Percentiles rank a stretch among this genome's conserved stretches.
These are phyloP conservation scores for Candida qinlingensis DNA, from an alignment of 805 yeast genomes.

Conservation along the genomic window DNA sequence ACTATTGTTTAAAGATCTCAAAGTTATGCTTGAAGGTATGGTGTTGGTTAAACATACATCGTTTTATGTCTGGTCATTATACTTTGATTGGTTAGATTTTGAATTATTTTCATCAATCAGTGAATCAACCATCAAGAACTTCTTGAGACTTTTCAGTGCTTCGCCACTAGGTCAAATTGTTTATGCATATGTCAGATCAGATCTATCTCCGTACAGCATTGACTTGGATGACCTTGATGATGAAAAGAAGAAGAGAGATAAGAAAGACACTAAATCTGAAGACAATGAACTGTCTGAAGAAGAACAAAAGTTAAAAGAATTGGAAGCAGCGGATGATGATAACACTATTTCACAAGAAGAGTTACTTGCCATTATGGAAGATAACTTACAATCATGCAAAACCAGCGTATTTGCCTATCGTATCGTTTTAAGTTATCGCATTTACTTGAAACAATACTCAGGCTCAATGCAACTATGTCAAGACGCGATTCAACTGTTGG, in stretches of 20 bases:
- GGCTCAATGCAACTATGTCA: slow-evolving; percentile 57
- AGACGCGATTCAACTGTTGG: slow-evolving; percentile 51
- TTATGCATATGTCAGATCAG: slow-evolving; percentile 61
- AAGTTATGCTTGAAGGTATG: slow-evolving; percentile 63
- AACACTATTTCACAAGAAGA: slow-evolving; percentile 40
- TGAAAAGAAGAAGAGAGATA: slow-evolving; percentile 14
- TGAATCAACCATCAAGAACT: slow-evolving; percentile 39
- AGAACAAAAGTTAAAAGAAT: slow-evolving; percentile 21
- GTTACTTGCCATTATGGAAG: slow-evolving; percentile 42
- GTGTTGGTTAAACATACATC: slow-evolving; percentile 59
- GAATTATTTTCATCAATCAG: slow-evolving; percentile 45
- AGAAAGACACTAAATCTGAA: slow-evolving; percentile 10
- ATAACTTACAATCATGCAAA: slow-evolving; percentile 42
- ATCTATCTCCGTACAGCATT: slow-evolving; percentile 51
- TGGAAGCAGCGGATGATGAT: slow-evolving; percentile 21
- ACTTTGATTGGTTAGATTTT: slow-evolving; percentile 71
- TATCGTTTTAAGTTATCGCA: slow-evolving; percentile 54
- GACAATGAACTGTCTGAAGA: slow-evolving; percentile 18
- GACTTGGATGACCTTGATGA: slow-evolving; percentile 11
- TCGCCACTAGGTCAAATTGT: slow-evolving; percentile 61
- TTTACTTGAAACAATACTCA: slow-evolving; percentile 58
- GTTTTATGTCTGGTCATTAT: slow-evolving; percentile 63
- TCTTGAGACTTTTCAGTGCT: slow-evolving; percentile 48
- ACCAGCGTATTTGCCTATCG: slow-evolving; percentile 57
- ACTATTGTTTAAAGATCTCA: slow-evolving; percentile 36